Evolutionary conservation across 106 monocot genomes (phyloP).

Genomic region (Platanthera guangdongensis): DNA sequence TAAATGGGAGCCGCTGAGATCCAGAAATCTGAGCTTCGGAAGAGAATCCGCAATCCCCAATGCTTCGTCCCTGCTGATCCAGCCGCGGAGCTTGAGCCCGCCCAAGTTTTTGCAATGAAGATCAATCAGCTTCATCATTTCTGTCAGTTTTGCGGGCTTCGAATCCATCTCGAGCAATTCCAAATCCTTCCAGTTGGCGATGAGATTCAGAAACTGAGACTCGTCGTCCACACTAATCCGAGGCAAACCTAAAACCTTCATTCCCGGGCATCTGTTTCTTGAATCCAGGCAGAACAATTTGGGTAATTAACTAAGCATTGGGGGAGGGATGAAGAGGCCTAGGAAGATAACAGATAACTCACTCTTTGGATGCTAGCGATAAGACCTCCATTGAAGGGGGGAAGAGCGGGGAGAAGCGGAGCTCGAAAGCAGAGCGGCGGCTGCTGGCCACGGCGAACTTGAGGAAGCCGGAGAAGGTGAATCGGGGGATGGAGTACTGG

Average conservation of each 20-base stretch:
- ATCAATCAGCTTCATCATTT: slow-evolving; percentile 1
- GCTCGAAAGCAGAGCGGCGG: slow-evolving; percentile 6
- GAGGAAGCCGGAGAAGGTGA: slow-evolving; percentile 30
- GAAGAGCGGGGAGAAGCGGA: slow-evolving; percentile 21
- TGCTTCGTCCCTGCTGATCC: slow-evolving; percentile 5
- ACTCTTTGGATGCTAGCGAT: not conserved
- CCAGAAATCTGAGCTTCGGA: slow-evolving; percentile 1
- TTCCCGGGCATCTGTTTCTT: slow-evolving; percentile 1
- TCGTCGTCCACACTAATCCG: not conserved
- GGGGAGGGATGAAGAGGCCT: no score
- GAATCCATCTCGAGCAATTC: not conserved
- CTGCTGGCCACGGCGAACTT: slow-evolving; percentile 17
- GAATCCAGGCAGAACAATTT: no score
- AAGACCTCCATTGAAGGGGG: slow-evolving; percentile 9
- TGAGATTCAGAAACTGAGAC: not conserved
- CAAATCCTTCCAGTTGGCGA: not conserved
- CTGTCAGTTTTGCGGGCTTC: slow-evolving; percentile 8
- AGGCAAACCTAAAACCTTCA: not conserved
- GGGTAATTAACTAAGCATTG: no score
- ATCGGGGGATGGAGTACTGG: slow-evolving; percentile 7
- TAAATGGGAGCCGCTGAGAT: slow-evolving; percentile 14
- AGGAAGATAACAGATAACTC: no score
- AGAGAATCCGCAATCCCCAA: slow-evolving; percentile 1
- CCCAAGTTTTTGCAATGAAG: slow-evolving; percentile 10
- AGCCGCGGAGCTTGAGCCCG: slow-evolving; percentile 3